phyloP scores from a whole-genome alignment of 225 moss, liverwort and hornwort genomes.

The Ulota crispa region DNA sequence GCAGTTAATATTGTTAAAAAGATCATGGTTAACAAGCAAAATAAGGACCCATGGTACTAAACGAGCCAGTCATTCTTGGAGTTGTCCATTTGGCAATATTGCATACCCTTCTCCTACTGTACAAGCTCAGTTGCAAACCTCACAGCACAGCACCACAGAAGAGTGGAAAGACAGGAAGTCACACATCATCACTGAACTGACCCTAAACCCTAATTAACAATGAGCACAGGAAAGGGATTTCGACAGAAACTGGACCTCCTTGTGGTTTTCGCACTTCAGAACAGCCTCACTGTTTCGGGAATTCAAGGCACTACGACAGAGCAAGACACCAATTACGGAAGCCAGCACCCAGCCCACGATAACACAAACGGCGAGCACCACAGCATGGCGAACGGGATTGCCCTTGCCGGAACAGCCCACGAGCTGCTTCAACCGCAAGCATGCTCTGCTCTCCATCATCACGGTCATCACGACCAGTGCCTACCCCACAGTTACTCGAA shows the following conservation, averaged over 20 bases:
- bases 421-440: slow-evolving; percentile 10
- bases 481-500: slow-evolving; percentile 6
- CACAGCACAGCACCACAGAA: neutral
- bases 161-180: neutral
- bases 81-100: neutral
- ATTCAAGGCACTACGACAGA: slow-evolving; percentile 42
- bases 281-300: slow-evolving; percentile 45
- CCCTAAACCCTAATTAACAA: slow-evolving; percentile 14
- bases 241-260: slow-evolving; percentile 40
- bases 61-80: neutral
- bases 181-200: neutral
- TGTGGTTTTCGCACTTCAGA: slow-evolving; percentile 65
- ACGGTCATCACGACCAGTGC: neutral
- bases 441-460: slow-evolving; percentile 21
- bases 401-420: slow-evolving; percentile 14
- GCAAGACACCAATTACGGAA: slow-evolving; percentile 43
- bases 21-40: neutral
- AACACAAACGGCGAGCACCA: slow-evolving; percentile 31
- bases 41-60: neutral
- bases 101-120: neutral
- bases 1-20: neutral
- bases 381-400: slow-evolving; percentile 23
- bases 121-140: neutral
- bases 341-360: slow-evolving; percentile 48
- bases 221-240: neutral